Evolutionary conservation across 768 basidiomycete genomes (phyloP), one percentile per base, ranked within the genome.

Genomic region (Lactarius sanguifluus): DNA sequence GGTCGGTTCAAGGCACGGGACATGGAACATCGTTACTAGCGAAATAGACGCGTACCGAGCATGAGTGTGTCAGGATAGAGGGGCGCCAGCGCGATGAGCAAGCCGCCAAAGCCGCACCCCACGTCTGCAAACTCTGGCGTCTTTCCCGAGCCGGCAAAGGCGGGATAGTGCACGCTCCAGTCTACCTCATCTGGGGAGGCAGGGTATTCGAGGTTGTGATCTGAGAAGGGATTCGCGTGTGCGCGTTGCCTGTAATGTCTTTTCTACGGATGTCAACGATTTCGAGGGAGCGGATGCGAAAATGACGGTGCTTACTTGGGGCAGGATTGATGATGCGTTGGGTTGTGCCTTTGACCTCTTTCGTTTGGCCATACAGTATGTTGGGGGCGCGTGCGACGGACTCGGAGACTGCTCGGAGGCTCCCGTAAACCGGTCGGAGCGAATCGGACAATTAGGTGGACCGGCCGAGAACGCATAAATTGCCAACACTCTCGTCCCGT

Each of bases 81-180:
- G 7, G 95, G 94, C 0, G 95, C 93, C 18, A 99, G 85, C 5
- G 91, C 79, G 70, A 96, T 90, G 66, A 96, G 80, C 47, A 99
- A 85, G 18, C 97, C 97, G 16, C 97, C 97, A 73, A 98, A 99
- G 52, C 97, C 97, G 76, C 97, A 99, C 0, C 97, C 97, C 41
- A 99, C 87, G 76, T 99, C 97, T 4, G 94, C 97, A 73, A 95
- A 97, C 77, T 96, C 94, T 55, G 97, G 96, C 12, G 79, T 78
- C 73, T 90, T 90, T 50, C 81, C 81, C 40, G 82, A 75, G 28
- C 73, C 76, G 36, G 79, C 75, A 74, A 86, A 90, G 34, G 85
- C 82, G 0, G 96, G 96, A 78, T 88, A 98, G 76, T 95, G 93
- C 25, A 77, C 75, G 13, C 80, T 76, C 96, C 96, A 97, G 77